A percentile compares a stretch with the other conserved stretches of the same genome.
phyloP scores from a whole-genome alignment of 2,329 filamentous ascomycete genomes.

The Rhynchosporium graminicola region DNA sequence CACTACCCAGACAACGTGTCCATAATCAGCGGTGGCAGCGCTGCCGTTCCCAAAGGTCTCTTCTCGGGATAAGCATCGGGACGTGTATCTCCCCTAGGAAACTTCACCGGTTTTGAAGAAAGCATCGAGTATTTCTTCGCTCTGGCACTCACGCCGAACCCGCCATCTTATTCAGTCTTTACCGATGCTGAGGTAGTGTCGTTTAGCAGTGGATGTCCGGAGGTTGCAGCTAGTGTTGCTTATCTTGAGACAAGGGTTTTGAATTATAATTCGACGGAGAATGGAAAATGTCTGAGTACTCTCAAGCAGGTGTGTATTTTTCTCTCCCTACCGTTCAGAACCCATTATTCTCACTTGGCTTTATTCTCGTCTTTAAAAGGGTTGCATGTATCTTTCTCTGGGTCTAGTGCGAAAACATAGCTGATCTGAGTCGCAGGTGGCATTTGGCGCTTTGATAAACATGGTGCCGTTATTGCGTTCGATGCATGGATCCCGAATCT shows the following conservation, averaged over 20 bases:
- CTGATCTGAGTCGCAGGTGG: slow-evolving; percentile 32
- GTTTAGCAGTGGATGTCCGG: slow-evolving; percentile 42
- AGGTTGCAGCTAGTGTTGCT: slow-evolving; percentile 44
- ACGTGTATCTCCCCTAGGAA: slow-evolving; percentile 46
- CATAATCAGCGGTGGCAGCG: slow-evolving; percentile 41
- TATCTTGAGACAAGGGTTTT: slow-evolving; percentile 42
- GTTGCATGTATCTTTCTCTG: neutral
- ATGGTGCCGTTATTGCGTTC: slow-evolving; percentile 46
- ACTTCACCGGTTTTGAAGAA: slow-evolving; percentile 46
- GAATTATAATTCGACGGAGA: slow-evolving; percentile 37
- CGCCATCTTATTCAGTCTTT: slow-evolving; percentile 38
- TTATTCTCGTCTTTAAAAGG: neutral
- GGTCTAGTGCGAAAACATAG: neutral
- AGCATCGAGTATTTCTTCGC: slow-evolving; percentile 50
- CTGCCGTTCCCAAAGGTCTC: slow-evolving; percentile 43
- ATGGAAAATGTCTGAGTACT: slow-evolving; percentile 40
- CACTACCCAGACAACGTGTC: slow-evolving; percentile 20
- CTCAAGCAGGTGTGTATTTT: slow-evolving; percentile 39
- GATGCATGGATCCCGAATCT: slow-evolving; percentile 49
- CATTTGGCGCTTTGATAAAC: slow-evolving; percentile 51
- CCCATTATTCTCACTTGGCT: neutral
- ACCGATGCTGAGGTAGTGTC: slow-evolving; percentile 40
- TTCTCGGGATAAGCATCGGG: slow-evolving; percentile 44
- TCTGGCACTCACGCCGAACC: slow-evolving; percentile 38
- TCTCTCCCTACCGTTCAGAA: neutral